Evolutionary conservation across 2,329 filamentous ascomycete species (phyloP), one percentile per base, ranked within the genome.

Genomic region (Neonectria faginata): DNA sequence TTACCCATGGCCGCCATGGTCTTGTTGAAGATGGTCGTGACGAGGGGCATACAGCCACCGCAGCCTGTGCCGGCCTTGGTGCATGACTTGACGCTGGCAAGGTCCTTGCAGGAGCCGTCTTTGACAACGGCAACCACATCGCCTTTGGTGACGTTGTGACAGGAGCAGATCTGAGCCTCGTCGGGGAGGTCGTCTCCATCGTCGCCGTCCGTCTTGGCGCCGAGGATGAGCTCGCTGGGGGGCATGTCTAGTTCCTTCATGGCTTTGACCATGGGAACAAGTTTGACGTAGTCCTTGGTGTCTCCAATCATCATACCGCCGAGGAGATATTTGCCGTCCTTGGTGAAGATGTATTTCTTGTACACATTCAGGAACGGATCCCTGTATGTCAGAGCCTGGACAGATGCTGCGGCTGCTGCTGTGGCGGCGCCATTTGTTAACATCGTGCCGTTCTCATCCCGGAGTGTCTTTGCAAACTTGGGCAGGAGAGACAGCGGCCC

Each of bases 221-320:
- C 94, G 2, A 97, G 82, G 67, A 97, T 97, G 60, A 97, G 89
- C 76, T 97, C 89, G 53, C 91, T 89, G 0, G 94, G 94, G 0
- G 92, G 88, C 0, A 93, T 82, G 14, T 97, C 92, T 1, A 97
- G 84, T 66, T 85, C 83, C 76, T 94, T 97, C 75, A 93, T 91
- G 69, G 88, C 90, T 81, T 94, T 97, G 59, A 96, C 93, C 84
- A 97, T 89, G 1, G 92, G 91, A 1, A 97, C 92, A 22, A 97
- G 81, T 77, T 95, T 97, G 80, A 97, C 87, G 74, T 97, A 97
- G 80, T 97, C 94, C 67, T 88, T 91, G 0, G 93, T 97, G 74
- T 97, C 94, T 42, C 94, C 94, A 66, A 97, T 96, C 93, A 97
- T 97, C 93, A 97, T 97, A 4, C 94, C 94, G n/a, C 94, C 94